Evolutionary conservation across 2,329 filamentous ascomycete genomes (phyloP), one percentile per base, ranked within the genome.

Genomic region (Alternaria sp.): DNA sequence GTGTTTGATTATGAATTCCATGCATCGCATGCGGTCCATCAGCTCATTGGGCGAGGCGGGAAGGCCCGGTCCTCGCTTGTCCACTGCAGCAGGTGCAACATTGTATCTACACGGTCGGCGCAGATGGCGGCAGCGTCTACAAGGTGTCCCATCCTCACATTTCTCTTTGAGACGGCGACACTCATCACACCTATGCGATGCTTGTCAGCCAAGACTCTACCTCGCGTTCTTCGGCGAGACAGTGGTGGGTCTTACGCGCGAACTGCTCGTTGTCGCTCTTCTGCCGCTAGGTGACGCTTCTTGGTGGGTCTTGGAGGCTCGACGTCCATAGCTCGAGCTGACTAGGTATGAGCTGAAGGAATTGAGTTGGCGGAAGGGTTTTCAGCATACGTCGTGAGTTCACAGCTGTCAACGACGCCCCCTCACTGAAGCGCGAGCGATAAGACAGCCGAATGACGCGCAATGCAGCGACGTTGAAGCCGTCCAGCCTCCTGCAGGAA

Each of bases 161-260:
- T 86, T 86, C 73, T 87, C 85, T 70, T 87, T 87, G 61, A 85
- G 81, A 65, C 84, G 81, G 62, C 85, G 84, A 73, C 85, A 87
- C 56, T 83, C 83, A 70, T 86, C 84, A 69, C 85, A 87, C 62
- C 85, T 87, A 40, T 19, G 43, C 19, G 40, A 53, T 32, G 21
- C 6, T 10, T 54, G 61, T 64, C 58, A 64, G 62, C 45, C 47
- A 23, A 49, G 17, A 40, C 28, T 51, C 25, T 21, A 40, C 36
- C 40, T 32, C 47, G 26, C 21, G 5, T 17, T 23, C 15, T 25
- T 53, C 28, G 43, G 19, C 19, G 25, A 51, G 21, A 46, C 40
- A 21, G 26, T 44, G 32, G 45, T 51, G n/a, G 21, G 47, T 56
- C 63, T 65, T 62, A 65, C 63, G 63, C 63, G 51, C 63, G 63